Percentiles rank a stretch among this genome's conserved stretches.
Evolutionary conservation across 805 yeast species (phyloP).

Genomic region (Lachancea cidri): DNA sequence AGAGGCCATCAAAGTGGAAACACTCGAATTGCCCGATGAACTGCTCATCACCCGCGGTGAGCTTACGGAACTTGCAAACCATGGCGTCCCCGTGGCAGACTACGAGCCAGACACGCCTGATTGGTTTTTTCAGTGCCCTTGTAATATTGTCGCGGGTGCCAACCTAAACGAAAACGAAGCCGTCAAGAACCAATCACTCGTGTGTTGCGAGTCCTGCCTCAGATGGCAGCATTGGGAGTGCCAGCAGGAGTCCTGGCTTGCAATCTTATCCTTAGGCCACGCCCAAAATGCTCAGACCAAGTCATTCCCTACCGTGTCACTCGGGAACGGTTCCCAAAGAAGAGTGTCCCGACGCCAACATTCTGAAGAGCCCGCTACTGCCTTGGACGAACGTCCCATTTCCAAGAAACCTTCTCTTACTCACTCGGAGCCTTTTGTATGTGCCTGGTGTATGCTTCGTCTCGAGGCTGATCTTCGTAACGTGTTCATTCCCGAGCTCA

Average conservation of each 20-base stretch:
- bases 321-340: no score
- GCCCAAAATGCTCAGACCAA: no score
- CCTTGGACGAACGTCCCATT: constrained; percentile 21
- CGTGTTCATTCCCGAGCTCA: constrained; percentile 23
- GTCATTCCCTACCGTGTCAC: no score
- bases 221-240: constrained; percentile 34
- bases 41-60: constrained; percentile 24
- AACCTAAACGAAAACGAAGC: constrained; percentile 8
- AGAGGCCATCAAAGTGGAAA: constrained; percentile 9
- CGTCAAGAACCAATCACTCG: constrained; percentile 18
- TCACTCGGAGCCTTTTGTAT: constrained; percentile 22
- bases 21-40: constrained; percentile 28
- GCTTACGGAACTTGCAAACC: constrained; percentile 16
- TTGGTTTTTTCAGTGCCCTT: constrained; percentile 32
- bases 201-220: constrained; percentile 31
- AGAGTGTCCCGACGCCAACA: constrained; percentile 21
- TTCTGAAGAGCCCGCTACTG: constrained; percentile 7
- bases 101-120: constrained; percentile 20
- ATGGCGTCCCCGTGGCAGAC: constrained; percentile 16
- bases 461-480: constrained; percentile 21
- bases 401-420: constrained; percentile 16
- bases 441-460: constrained; percentile 22
- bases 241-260: constrained; percentile 16
- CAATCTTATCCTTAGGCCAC: constrained; percentile 16
- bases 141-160: constrained; percentile 8